These are phyloP conservation scores for Teunomyces stri DNA, from an alignment of 805 yeast genomes.

Conservation along the genomic window DNA sequence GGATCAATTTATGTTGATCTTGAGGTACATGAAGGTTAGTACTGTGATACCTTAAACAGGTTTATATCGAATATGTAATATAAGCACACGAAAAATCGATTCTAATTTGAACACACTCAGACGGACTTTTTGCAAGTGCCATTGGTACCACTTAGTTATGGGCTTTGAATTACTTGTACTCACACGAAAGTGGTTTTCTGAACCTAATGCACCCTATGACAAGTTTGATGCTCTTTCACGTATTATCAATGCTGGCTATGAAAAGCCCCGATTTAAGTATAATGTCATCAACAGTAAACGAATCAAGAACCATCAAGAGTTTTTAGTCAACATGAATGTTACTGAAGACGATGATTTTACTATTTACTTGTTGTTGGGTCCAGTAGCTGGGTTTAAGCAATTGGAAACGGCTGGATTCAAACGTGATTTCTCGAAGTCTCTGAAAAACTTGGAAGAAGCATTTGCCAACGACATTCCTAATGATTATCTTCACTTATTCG, in stretches of 20 bases:
- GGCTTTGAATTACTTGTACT: constrained; percentile 21
- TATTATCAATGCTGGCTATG: constrained; percentile 51
- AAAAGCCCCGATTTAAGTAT: constrained; percentile 45
- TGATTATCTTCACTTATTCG: constrained; percentile 17
- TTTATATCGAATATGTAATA: neutral
- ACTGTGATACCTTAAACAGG: constrained; percentile 14
- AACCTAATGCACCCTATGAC: neutral
- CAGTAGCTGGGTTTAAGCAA: constrained; percentile 19
- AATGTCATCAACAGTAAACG: constrained; percentile 42
- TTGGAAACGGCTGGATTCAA: constrained; percentile 19
- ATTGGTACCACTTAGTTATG: constrained; percentile 9
- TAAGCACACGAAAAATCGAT: too few relatives aligned
- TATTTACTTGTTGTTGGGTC: constrained; percentile 27
- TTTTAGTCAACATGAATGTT: constrained; percentile 27
- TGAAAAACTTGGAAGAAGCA: constrained; percentile 19
- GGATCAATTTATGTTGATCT: constrained; percentile 37
- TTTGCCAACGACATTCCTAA: constrained; percentile 26
- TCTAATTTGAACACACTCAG: too few relatives aligned
- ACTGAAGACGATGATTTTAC: constrained; percentile 12
- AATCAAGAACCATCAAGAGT: constrained; percentile 24
- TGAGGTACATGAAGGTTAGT: constrained; percentile 34
- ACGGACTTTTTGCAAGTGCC: too few relatives aligned
- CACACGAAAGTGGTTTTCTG: constrained; percentile 22
- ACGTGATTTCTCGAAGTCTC: constrained; percentile 22
- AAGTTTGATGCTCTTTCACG: constrained; percentile 8